Conservation (phyloP, 345 rosid genomes). For the Theobroma cacao region DNA sequence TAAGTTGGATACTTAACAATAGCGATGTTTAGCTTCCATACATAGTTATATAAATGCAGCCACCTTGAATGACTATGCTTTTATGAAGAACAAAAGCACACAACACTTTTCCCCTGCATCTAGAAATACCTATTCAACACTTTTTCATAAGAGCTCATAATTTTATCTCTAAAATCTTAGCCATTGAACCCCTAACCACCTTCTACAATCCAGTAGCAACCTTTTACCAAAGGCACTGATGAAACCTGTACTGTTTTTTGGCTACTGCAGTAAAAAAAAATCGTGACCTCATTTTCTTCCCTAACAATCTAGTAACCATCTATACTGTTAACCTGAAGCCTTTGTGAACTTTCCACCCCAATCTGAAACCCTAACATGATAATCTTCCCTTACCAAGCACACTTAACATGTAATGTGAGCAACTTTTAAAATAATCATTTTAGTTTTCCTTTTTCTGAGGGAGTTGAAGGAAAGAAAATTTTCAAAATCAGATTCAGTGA, state of each 20-base stretch:
- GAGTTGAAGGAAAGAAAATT: background rate
- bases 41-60: background rate
- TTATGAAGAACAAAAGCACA: background rate
- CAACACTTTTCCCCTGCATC: background rate
- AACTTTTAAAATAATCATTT: background rate
- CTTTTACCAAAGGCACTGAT: background rate
- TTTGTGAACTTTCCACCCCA: background rate
- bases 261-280: background rate
- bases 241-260: background rate
- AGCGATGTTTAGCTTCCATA: background rate
- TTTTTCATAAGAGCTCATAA: background rate
- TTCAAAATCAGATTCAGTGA: background rate
- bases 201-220: background rate
- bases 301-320: background rate
- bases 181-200: background rate
- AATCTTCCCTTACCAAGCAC: background rate
- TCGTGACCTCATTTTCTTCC: background rate
- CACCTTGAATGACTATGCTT: background rate
- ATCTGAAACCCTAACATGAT: background rate
- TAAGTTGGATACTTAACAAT: background rate
- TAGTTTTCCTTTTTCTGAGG: background rate
- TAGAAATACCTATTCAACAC: background rate
- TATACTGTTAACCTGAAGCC: background rate
- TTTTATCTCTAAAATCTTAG: background rate
- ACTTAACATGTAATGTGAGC: background rate